These are phyloP conservation scores for Globisporangium heterothallicum DNA, from an alignment of 352 stramenopile species.

Conservation along the genomic window DNA sequence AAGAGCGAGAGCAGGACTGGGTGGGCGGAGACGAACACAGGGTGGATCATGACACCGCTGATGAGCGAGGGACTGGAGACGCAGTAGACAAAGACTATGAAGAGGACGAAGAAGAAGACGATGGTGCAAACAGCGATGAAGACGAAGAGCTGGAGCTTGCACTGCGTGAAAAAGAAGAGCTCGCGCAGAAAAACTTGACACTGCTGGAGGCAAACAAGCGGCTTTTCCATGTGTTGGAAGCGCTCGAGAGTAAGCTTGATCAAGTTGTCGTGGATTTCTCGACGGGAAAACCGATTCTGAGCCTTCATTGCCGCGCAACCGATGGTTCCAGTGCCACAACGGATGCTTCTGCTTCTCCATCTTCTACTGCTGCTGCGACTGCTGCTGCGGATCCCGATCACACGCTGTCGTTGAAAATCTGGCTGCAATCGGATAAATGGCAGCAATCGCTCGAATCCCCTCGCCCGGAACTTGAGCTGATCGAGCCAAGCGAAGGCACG, in stretches of 20 bases:
- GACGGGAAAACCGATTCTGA: slow-evolving; percentile 29
- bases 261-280: slow-evolving; percentile 39
- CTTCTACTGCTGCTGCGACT: neutral
- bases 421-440: slow-evolving; percentile 49
- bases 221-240: slow-evolving; percentile 40
- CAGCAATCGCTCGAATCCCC: slow-evolving; percentile 25
- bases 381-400: neutral
- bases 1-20: slow-evolving; percentile 11
- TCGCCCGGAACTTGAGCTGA: slow-evolving; percentile 12
- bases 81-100: neutral
- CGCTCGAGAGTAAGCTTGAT: slow-evolving; percentile 40
- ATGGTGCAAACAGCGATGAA: slow-evolving; percentile 22
- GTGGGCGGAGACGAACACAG: neutral
- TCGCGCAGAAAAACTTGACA: slow-evolving; percentile 32
- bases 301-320: too few relatives aligned
- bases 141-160: slow-evolving; percentile 14
- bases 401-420: slow-evolving; percentile 41
- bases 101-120: slow-evolving; percentile 11
- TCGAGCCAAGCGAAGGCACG: neutral
- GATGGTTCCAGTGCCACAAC: too few relatives aligned
- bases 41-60: too few relatives aligned
- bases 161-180: slow-evolving; percentile 16
- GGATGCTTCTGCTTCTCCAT: neutral
- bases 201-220: slow-evolving; percentile 48
- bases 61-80: neutral